phyloP scores from a whole-genome alignment of 352 stramenopile species.

The Globisporangium orthogonon region DNA sequence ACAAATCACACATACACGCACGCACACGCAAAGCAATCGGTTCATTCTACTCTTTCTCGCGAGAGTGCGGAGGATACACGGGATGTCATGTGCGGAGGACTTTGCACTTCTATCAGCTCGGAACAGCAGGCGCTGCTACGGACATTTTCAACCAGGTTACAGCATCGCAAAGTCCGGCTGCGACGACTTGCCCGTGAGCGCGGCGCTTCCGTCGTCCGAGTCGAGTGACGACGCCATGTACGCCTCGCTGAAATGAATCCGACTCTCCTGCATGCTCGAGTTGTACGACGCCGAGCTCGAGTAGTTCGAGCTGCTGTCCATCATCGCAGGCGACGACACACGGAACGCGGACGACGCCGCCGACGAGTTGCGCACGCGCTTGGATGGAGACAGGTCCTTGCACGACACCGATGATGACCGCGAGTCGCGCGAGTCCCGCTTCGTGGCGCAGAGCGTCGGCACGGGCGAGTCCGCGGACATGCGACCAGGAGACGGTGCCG shows the following conservation, averaged over 20 bases:
- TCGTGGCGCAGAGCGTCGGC: constrained; percentile 31
- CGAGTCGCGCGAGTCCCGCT: constrained; percentile 27
- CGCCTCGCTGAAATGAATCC: constrained; percentile 70
- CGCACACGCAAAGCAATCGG: no score
- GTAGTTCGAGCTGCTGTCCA: constrained; percentile 28
- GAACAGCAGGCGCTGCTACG: neutral
- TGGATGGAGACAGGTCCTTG: constrained; percentile 23
- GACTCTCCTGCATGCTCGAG: constrained; percentile 36
- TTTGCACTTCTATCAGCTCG: no score
- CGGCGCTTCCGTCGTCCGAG: constrained; percentile 23
- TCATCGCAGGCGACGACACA: constrained; percentile 13
- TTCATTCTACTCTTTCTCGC: no score
- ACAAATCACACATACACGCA: no score
- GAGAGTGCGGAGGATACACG: no score
- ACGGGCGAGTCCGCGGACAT: constrained; percentile 41
- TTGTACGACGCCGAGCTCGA: constrained; percentile 24
- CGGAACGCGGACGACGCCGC: constrained; percentile 9
- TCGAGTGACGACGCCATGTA: constrained; percentile 29
- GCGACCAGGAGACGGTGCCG: constrained; percentile 6
- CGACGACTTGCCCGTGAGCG: constrained; percentile 23
- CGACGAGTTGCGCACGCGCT: constrained; percentile 9
- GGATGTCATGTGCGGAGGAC: no score
- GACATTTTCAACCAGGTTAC: constrained; percentile 16
- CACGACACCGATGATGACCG: constrained; percentile 42
- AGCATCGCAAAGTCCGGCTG: constrained; percentile 48